Conservation (phyloP, 176 grass and related monocot genomes). For the Bolboschoenus planiculmis region DNA sequence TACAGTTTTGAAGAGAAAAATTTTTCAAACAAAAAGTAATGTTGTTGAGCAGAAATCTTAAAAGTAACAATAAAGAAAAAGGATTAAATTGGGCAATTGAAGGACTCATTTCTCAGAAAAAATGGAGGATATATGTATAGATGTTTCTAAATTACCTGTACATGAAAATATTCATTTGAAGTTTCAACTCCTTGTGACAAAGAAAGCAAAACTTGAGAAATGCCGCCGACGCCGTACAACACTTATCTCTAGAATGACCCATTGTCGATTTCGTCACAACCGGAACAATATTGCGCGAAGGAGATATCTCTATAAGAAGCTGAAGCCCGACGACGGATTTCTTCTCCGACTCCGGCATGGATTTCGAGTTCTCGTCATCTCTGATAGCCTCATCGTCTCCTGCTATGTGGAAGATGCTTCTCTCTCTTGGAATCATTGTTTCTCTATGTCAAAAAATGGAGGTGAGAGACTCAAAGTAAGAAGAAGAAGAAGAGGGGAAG, state of each 20-base stretch:
- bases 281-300: not conserved
- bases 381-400: constrained; percentile 13
- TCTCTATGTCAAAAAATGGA: not conserved
- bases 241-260: not conserved
- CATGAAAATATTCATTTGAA: constrained; percentile 63
- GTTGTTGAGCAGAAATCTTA: not conserved
- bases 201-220: constrained; percentile 60
- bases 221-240: constrained; percentile 9
- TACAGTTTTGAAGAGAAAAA: not conserved
- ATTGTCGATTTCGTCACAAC: constrained; percentile 39
- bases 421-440: constrained; percentile 7
- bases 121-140: not conserved
- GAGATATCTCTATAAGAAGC: constrained; percentile 53
- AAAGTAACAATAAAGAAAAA: not conserved
- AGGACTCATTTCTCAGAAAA: not conserved
- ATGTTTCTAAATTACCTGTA: constrained; percentile 43
- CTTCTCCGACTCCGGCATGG: not conserved
- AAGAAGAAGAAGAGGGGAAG: not conserved
- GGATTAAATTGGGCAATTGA: not conserved
- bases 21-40: not conserved
- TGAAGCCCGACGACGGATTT: constrained; percentile 45
- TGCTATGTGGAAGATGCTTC: constrained; percentile 29
- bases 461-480: not conserved
- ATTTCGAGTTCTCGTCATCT: not conserved
- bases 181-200: constrained; percentile 46